Evolutionary conservation across 108 stramenopile genomes (phyloP).

Genomic region (Nitzschia sp.): DNA sequence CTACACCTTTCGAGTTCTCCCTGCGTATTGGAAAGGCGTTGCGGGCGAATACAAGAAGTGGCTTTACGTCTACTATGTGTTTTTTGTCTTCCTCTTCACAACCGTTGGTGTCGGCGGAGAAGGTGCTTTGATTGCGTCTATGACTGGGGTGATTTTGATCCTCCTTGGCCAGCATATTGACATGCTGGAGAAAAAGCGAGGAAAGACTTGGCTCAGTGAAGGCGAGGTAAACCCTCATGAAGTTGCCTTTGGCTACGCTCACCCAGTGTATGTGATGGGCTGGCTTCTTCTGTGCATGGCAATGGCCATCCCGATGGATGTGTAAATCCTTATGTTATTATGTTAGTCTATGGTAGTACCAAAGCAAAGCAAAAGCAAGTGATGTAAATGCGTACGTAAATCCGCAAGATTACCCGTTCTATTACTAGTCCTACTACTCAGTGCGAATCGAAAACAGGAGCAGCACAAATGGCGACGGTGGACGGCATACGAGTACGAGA

Average conservation of each 20-base stretch:
- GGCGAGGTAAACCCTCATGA: conserved; percentile 6
- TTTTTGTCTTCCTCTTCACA: conserved; percentile 6
- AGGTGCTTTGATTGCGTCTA: conserved; percentile 5
- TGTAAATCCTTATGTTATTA: not conserved
- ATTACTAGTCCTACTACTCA: too few relatives aligned
- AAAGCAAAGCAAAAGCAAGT: too few relatives aligned
- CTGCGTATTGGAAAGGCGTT: conserved; percentile 27
- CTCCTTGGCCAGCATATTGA: conserved; percentile 19
- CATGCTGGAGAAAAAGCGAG: conserved; percentile 24
- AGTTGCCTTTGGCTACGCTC: conserved; percentile 23
- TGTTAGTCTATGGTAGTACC: too few relatives aligned
- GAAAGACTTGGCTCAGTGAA: conserved; percentile 16
- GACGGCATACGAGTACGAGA: too few relatives aligned
- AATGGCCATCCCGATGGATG: conserved; percentile 27
- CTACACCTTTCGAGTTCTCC: conserved; percentile 10
- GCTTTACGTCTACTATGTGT: conserved; percentile 17
- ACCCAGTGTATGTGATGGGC: conserved; percentile 27
- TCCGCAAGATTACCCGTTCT: too few relatives aligned
- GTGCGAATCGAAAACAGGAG: too few relatives aligned
- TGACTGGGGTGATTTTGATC: conserved; percentile 22
- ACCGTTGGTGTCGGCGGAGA: conserved; percentile 17
- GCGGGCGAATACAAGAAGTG: conserved; percentile 1
- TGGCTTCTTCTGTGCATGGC: conserved; percentile 34
- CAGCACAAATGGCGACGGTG: too few relatives aligned
- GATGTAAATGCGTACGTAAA: too few relatives aligned